Conservation (phyloP, 345 rosid species). For the Aquilaria yunnanensis region DNA sequence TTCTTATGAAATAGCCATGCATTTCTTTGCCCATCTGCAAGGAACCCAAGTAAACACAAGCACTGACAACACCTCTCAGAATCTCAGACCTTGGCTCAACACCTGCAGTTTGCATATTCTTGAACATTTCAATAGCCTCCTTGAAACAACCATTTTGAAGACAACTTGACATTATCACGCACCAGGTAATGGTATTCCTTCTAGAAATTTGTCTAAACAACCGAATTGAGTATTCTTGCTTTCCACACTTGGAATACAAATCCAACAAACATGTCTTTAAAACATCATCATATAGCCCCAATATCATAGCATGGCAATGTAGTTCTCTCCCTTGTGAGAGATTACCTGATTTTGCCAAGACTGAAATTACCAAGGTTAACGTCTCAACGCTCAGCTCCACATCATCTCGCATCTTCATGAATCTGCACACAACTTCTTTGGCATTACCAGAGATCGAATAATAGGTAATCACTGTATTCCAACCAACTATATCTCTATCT, state of each 20-base stretch:
- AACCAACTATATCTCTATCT: constrained; percentile 24
- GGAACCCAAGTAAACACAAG: constrained; percentile 22
- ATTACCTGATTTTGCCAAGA: constrained; percentile 17
- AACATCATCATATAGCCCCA: constrained; percentile 21
- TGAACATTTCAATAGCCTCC: constrained; percentile 26
- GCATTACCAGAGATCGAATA: constrained; percentile 16
- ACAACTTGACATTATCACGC: constrained; percentile 29
- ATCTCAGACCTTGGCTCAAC: constrained; percentile 19
- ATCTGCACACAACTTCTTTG: constrained; percentile 7
- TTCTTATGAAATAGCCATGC: constrained; percentile 24
- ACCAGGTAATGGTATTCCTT: constrained; percentile 23
- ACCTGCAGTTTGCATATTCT: constrained; percentile 19
- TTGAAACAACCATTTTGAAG: constrained; percentile 18
- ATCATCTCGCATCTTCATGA: constrained; percentile 18
- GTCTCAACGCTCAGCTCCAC: constrained; percentile 16
- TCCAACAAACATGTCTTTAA: constrained; percentile 32
- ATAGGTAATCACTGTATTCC: constrained; percentile 29
- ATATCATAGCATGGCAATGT: constrained; percentile 25
- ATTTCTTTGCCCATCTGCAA: constrained; percentile 25
- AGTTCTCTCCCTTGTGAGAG: constrained; percentile 21
- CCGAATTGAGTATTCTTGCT: constrained; percentile 8
- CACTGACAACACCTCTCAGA: constrained; percentile 20
- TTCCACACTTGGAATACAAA: constrained; percentile 35
- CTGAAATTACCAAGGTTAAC: constrained; percentile 19
- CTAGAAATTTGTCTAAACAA: constrained; percentile 19